A percentile compares a stretch with the other conserved stretches of the same genome.
phyloP scores from a whole-genome alignment of 805 yeast genomes.

The Candida orba region DNA sequence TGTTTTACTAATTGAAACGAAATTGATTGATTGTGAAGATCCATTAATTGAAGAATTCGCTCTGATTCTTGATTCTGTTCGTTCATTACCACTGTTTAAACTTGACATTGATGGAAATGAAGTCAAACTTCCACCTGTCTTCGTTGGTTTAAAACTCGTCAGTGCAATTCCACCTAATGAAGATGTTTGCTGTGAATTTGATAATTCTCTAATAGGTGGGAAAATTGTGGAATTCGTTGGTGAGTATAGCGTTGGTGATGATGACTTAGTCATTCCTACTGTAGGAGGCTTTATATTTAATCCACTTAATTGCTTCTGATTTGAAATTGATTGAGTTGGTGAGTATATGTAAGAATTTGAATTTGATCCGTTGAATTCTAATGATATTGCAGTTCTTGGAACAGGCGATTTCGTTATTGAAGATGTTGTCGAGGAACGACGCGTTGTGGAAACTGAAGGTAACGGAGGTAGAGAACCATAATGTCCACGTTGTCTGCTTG shows the following conservation, averaged over 20 bases:
- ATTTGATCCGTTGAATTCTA: slow-evolving; percentile 18
- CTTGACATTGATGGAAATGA: slow-evolving; percentile 23
- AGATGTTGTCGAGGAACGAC: slow-evolving; percentile 22
- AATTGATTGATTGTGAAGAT: background rate
- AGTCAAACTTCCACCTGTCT: slow-evolving; percentile 2
- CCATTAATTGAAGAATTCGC: slow-evolving; percentile 6
- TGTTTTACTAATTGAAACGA: slow-evolving; percentile 3
- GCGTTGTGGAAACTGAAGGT: slow-evolving; percentile 27
- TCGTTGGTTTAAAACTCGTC: background rate
- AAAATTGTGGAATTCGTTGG: slow-evolving; percentile 14
- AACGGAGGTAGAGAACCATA: slow-evolving; percentile 27
- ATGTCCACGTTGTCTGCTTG: slow-evolving; percentile 11
- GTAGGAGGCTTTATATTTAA: slow-evolving; percentile 18
- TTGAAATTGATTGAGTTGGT: slow-evolving; percentile 10
- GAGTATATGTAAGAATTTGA: slow-evolving; percentile 21
- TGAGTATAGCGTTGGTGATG: slow-evolving; percentile 22
- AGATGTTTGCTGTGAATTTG: slow-evolving; percentile 2
- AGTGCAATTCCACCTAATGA: background rate
- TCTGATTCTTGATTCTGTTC: slow-evolving; percentile 6
- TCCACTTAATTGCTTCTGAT: slow-evolving; percentile 3
- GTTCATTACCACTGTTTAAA: slow-evolving; percentile 9
- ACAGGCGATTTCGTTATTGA: slow-evolving; percentile 19
- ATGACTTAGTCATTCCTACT: slow-evolving; percentile 9
- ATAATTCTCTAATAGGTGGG: slow-evolving; percentile 14
- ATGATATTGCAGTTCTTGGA: slow-evolving; percentile 20